Percentiles rank a stretch among this genome's conserved stretches.
phyloP scores from a whole-genome alignment of 1,284 basidiomycete genomes.

The Boletus mariae region DNA sequence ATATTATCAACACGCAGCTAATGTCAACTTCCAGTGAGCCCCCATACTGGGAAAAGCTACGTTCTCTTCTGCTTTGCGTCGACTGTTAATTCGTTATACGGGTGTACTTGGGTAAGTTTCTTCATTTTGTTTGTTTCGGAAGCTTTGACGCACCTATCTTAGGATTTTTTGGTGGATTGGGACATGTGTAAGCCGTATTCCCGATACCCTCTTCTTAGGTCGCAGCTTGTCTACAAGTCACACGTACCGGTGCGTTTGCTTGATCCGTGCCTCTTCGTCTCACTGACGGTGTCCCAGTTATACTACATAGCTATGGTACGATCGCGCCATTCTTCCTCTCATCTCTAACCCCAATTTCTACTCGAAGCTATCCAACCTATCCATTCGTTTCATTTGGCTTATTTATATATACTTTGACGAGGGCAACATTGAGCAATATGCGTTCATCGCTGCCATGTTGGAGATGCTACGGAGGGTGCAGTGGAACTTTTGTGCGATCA shows the following conservation, averaged over 20 bases:
- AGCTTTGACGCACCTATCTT: conserved; percentile 3
- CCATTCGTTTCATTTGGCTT: conserved; percentile 81
- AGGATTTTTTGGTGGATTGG: conserved; percentile 85
- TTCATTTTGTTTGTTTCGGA: background rate
- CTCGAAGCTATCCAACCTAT: conserved; percentile 61
- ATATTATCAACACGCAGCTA: background rate
- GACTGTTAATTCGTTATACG: conserved; percentile 66
- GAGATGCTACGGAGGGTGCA: conserved; percentile 83
- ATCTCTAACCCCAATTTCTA: background rate
- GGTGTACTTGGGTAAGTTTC: conserved; percentile 68
- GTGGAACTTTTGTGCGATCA: conserved; percentile 82
- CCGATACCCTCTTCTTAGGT: conserved; percentile 64
- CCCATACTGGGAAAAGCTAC: conserved; percentile 48
- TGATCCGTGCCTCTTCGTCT: background rate
- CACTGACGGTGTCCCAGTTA: conserved; percentile 39
- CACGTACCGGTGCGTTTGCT: conserved; percentile 49
- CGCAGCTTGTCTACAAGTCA: conserved; percentile 70
- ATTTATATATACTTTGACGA: conserved; percentile 65
- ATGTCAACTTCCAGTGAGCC: conserved; percentile 14
- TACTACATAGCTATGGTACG: conserved; percentile 75
- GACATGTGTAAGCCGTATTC: conserved; percentile 64
- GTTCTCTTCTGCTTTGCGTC: conserved; percentile 64
- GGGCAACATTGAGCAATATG: conserved; percentile 51
- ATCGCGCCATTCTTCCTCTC: background rate
- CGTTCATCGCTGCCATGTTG: conserved; percentile 67